phyloP scores from a whole-genome alignment of 257 asterid genomes.

The Striga asiatica region DNA sequence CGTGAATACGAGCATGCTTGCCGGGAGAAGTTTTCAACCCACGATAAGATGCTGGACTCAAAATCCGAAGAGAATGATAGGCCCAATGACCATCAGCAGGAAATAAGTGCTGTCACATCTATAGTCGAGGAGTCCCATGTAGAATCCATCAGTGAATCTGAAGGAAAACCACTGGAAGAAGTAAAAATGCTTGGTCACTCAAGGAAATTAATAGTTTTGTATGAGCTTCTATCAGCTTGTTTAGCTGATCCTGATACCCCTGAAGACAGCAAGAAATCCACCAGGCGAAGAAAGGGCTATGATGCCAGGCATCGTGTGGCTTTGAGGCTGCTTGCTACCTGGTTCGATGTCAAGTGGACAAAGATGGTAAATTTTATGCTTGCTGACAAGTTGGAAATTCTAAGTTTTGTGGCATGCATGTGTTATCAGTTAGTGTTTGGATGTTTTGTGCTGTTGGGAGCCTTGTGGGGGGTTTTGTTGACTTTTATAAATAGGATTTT shows the following conservation, averaged over 20 bases:
- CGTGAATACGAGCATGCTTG: conserved; percentile 57
- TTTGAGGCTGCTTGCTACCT: conserved; percentile 68
- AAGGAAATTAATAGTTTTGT: conserved; percentile 60
- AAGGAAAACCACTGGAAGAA: conserved; percentile 55
- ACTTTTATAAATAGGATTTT: not conserved
- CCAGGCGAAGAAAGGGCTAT: conserved; percentile 52
- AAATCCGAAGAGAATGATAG: conserved; percentile 22
- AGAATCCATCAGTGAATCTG: conserved; percentile 28
- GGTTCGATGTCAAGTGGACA: conserved; percentile 79
- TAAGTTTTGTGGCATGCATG: not conserved
- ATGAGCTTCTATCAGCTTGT: conserved; percentile 83
- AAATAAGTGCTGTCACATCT: conserved; percentile 26
- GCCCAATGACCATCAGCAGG: conserved; percentile 21
- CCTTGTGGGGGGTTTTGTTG: not conserved
- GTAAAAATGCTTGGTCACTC: conserved; percentile 42
- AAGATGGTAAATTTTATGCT: conserved; percentile 42
- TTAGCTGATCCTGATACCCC: conserved; percentile 39
- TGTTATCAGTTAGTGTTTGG: conserved; percentile 10
- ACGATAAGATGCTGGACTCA: conserved; percentile 19
- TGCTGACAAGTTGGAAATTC: not conserved
- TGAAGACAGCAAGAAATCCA: conserved; percentile 35
- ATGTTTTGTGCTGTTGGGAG: not conserved
- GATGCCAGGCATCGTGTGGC: conserved; percentile 87
- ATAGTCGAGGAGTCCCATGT: conserved; percentile 25
- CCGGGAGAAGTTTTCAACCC: conserved; percentile 47